Evolutionary conservation across 2,329 filamentous ascomycete species (phyloP).

Genomic region (Hymenoscyphus occultus): DNA sequence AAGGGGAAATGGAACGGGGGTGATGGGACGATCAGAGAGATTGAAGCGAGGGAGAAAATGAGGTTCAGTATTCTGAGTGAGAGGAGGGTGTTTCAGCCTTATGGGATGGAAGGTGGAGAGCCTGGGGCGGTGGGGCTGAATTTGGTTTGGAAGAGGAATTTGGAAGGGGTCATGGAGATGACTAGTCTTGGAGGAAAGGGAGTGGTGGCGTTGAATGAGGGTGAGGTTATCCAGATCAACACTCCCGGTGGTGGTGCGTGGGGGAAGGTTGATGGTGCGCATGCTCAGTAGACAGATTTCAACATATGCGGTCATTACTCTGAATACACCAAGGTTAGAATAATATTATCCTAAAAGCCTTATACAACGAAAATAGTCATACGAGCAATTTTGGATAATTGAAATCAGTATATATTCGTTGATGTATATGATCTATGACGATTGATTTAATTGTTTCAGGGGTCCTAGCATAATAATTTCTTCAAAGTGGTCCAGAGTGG

Average conservation of each 20-base stretch:
- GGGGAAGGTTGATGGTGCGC: constrained; percentile 44
- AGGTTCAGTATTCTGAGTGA: constrained; percentile 48
- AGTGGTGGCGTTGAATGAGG: constrained; percentile 70
- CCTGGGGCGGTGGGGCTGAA: constrained; percentile 51
- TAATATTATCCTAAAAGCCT: too few relatives aligned
- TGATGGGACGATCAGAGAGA: constrained; percentile 71
- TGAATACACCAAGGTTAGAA: too few relatives aligned
- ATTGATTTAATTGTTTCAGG: too few relatives aligned
- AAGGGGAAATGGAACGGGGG: constrained; percentile 64
- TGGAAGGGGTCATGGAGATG: constrained; percentile 44
- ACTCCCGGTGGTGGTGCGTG: constrained; percentile 80
- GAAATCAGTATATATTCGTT: too few relatives aligned
- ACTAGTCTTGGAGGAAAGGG: constrained; percentile 80
- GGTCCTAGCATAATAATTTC: too few relatives aligned
- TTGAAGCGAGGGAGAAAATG: constrained; percentile 42
- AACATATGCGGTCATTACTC: too few relatives aligned
- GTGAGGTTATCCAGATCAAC: constrained; percentile 73
- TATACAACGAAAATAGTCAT: too few relatives aligned
- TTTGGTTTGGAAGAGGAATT: constrained; percentile 39
- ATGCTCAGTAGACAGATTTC: too few relatives aligned
- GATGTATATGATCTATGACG: too few relatives aligned
- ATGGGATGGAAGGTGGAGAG: constrained; percentile 76
- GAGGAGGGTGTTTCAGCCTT: constrained; percentile 70
- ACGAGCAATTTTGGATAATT: too few relatives aligned
- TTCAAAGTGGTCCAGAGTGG: too few relatives aligned